Percentiles rank a stretch among this genome's conserved stretches.
These are phyloP conservation scores for Ustilago hordei DNA, from an alignment of 1,284 basidiomycete genomes.

Conservation along the genomic window DNA sequence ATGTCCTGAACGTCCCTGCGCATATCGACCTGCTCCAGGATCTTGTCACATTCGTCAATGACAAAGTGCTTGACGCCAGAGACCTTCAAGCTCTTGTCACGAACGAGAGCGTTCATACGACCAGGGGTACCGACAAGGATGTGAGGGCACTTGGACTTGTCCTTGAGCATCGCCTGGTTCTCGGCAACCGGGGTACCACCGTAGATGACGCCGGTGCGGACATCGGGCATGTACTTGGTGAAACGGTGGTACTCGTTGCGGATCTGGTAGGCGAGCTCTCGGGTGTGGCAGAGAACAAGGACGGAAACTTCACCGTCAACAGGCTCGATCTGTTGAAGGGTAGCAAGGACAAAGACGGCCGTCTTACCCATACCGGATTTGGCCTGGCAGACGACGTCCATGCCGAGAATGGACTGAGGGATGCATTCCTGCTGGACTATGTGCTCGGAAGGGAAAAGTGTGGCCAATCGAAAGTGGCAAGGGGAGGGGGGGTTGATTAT, in stretches of 20 bases:
- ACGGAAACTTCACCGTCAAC: slow-evolving; percentile 98
- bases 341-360: slow-evolving; percentile 97
- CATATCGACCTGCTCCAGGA: slow-evolving; percentile 99
- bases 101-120: slow-evolving; percentile 68
- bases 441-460: neutral
- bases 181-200: slow-evolving; percentile 95
- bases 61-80: slow-evolving; percentile 82
- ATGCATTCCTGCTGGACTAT: slow-evolving; percentile 99
- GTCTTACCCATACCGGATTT: slow-evolving; percentile 99
- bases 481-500: too few species aligned
- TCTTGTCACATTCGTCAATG: slow-evolving; percentile 99
- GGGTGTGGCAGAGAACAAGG: slow-evolving; percentile 97
- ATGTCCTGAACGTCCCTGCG: slow-evolving; percentile 99
- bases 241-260: slow-evolving; percentile 99
- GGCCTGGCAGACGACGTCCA: slow-evolving; percentile 99
- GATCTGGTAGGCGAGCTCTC: slow-evolving; percentile 99
- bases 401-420: slow-evolving; percentile 98
- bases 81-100: slow-evolving; percentile 68
- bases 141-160: slow-evolving; percentile 98
- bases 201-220: slow-evolving; percentile 96
- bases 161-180: slow-evolving; percentile 92
- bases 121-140: slow-evolving; percentile 99
- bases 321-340: slow-evolving; percentile 97
- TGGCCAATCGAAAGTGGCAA: neutral
- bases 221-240: slow-evolving; percentile 99